Evolutionary conservation across 73 alveolate genomes (phyloP), one percentile per base, ranked within the genome.

Genomic region (Tetrahymena elliotti): DNA sequence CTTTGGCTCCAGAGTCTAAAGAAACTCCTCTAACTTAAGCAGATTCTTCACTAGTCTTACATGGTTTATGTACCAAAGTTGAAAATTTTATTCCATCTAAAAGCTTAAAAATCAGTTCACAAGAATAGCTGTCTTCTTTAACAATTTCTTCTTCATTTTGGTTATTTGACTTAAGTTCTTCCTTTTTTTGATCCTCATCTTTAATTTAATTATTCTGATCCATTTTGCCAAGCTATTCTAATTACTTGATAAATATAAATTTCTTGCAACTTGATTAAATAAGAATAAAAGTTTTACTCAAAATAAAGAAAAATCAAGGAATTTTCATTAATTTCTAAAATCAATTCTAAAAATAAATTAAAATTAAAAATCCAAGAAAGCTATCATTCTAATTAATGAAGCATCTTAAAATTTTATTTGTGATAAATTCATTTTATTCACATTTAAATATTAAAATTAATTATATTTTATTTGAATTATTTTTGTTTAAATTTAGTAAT

Each of bases 1-100:
- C 99, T 95, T 99, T 99, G 0, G 99, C 99, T 15, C 99, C 99
- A 35, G 98, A 96, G 33, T 98, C 99, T 84, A 98, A 96, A 8
- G 99, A 96, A 9, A 98, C 99, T 20, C 99, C 99, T 95, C 99
- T 95, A 18, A 98, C 94, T 83, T 97, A 97, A n/a, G 99, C 99
- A 4, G 99, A 98, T 95, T 98, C 99, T 96, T 98, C 99, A 34
- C 99, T 96, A 9, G 99, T 98, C 94, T 97, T 96, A 20, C 98
- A 98, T 15, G 99, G 99, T 15, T 96, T 98, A 84, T 99, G 99
- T 22, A 22, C 88, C 11, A 68, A 31, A 27, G 88, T 68, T 27
- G 38, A 11, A 68, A 27, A 68, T 68, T 68, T 68, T 27, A 31
- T 68, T 6, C 24, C 36, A 27, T 68, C 33, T 27, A 68, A 31